Base-by-base conservation (phyloP, 768 basidiomycete species). In the Rhizopogon rudus region DNA sequence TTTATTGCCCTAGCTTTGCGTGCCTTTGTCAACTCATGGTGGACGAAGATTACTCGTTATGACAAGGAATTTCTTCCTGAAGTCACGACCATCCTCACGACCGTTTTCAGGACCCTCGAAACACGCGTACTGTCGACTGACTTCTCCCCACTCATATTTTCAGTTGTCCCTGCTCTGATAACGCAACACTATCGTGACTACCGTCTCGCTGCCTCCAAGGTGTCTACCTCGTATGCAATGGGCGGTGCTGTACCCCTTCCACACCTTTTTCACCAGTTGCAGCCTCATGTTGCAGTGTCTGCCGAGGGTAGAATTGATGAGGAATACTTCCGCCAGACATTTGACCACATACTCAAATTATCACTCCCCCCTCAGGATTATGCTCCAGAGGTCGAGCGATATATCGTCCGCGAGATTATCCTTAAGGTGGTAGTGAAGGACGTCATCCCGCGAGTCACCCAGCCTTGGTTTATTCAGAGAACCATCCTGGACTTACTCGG, bases 381-480 rank as follows among this genome's bases (percentile, higher is more conserved):
- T 66, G 79, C 80, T 9, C 81, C 92, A 16, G 68, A 70, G 40
- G 69, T 84, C 1, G 91, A 97, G 72, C 81, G 91, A n/a, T 77
- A 81, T 57, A 88, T 98, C 56, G 72, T 91, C 41, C 83, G 93
- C 55, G 96, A 98, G 72, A 74, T 97, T 40, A 63, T 96, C 31
- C 80, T 92, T 63, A 88, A 89, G 61, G 77, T 91, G 22, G 72
- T 98, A 6, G 73, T 93, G 58, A 79, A 80, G 46, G 83, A 86
- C 58, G 70, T 88, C 25, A 64, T 88, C 25, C 85, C 86, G 31
- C 84, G 81, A 60, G 67, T 96, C 50, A 81, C 83, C 6, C 88
- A 97, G 66, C 88, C 91, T 0, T 98, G 95, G 93, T 98, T 97
- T 67, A 80, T 96, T 44, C 84, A 93, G 55, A 83, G 77, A 63